Evolutionary conservation across 495 filamentous ascomycete species (phyloP), one percentile per base, ranked within the genome.

Genomic region (Penicillium crystallinum): DNA sequence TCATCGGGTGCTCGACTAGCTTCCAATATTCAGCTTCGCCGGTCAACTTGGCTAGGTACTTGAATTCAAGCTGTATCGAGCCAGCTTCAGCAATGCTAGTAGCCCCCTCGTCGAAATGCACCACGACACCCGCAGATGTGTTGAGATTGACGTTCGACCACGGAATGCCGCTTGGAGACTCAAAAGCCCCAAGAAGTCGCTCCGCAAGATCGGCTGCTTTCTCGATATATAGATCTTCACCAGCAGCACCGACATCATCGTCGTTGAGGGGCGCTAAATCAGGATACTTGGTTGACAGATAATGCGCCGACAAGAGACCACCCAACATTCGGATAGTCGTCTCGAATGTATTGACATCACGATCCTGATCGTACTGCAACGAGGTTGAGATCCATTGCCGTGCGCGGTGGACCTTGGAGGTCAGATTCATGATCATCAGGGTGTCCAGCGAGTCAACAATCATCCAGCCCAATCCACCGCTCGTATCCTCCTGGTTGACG

Each of bases 321-420:
- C 93, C 93, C 29, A 99, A 71, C 91, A 99, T 97, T 50, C 95
- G 88, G 55, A 97, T 99, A 1, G 92, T 97, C 0, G 93, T 97
- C 66, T 99, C 93, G 62, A 99, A 99, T 0, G 91, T 97, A 68
- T 87, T 97, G 34, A 99, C 95, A 58, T 97, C 90, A 55, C 95
- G 90, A 56, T 96, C 78, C 62, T 96, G 89, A 49, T 96, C 83
- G 66, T 95, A 97, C 14, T 81, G 82, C 48, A 97, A 72, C 1
- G 81, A 81, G 10, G 81, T 85, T n/a, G 88, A 76, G 41, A 99
- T 84, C 93, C 93, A 99, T 58, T 95, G 80, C 29, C 91, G 81
- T 35, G 93, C 91, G 62, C 93, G 86, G 22, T 82, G 78, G 23
- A 99, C 81, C 51, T 90, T 81, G 18, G 81, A 89, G 10, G 93